phyloP scores from a whole-genome alignment of 2,329 filamentous ascomycete species.

The Exophiala sideris region DNA sequence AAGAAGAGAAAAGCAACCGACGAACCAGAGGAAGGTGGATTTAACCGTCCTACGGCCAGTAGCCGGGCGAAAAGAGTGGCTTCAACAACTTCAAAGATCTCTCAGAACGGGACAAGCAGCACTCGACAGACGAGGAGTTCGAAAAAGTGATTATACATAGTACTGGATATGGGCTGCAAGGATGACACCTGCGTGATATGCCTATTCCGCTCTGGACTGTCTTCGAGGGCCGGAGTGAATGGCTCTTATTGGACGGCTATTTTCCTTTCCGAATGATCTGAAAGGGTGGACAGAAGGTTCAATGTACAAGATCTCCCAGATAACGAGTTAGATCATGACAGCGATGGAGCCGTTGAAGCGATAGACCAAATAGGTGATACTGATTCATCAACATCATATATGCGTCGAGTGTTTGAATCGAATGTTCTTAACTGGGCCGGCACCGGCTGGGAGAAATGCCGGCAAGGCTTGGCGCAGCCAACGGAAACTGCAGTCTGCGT shows the following conservation, averaged over 20 bases:
- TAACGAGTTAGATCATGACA: no score
- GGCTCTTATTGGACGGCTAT: no score
- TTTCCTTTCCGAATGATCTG: no score
- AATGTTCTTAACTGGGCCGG: no score
- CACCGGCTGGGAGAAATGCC: not conserved
- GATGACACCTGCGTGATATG: not conserved
- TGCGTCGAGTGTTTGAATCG: no score
- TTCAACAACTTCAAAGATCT: slow-evolving; percentile 1
- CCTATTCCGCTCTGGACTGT: no score
- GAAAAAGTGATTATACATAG: slow-evolving; percentile 3
- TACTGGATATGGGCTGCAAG: not conserved
- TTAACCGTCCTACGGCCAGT: slow-evolving; percentile 12
- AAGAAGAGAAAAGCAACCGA: slow-evolving; percentile 24
- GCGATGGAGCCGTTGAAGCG: no score
- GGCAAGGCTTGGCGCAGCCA: slow-evolving; percentile 9
- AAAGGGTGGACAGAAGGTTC: no score
- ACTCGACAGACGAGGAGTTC: slow-evolving; percentile 6
- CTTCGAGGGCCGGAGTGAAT: no score
- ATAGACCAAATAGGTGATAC: no score
- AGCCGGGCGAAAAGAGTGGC: slow-evolving; percentile 24
- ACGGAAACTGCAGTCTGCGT: slow-evolving; percentile 5
- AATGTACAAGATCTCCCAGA: no score
- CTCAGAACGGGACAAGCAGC: not conserved
- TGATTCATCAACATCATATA: no score
- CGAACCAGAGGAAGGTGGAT: slow-evolving; percentile 9